These are phyloP conservation scores for Annulohypoxylon maeteangense DNA, from an alignment of 495 filamentous ascomycete genomes.

Conservation along the genomic window DNA sequence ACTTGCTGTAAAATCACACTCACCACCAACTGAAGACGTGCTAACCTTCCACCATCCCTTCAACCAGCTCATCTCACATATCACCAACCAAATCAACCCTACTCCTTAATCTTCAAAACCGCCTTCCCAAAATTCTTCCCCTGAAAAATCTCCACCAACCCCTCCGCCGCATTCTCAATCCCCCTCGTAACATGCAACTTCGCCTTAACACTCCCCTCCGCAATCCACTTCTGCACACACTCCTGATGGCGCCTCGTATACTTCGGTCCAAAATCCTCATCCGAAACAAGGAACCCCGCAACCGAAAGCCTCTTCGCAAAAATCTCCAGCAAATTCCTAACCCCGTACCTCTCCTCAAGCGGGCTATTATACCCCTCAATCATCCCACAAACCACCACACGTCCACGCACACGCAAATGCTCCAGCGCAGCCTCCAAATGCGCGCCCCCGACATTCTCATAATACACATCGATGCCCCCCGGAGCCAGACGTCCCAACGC, in stretches of 20 bases:
- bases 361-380: conserved; percentile 80
- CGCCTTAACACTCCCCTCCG: conserved; percentile 81
- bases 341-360: conserved; percentile 68
- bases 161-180: conserved; percentile 81
- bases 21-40: not conserved
- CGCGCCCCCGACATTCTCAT: conserved; percentile 93
- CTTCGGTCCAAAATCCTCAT: conserved; percentile 70
- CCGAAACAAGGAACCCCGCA: conserved; percentile 79
- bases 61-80: not conserved
- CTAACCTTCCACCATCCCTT: not conserved
- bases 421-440: conserved; percentile 80
- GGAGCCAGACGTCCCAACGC: conserved; percentile 80
- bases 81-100: too few species aligned
- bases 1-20: not conserved
- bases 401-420: conserved; percentile 72
- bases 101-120: conserved; percentile 75
- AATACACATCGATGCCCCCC: conserved; percentile 91
- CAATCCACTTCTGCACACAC: conserved; percentile 83
- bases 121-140: conserved; percentile 95
- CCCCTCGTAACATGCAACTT: conserved; percentile 77
- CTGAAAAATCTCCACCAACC: conserved; percentile 79
- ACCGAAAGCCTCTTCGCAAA: conserved; percentile 59
- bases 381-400: conserved; percentile 69
- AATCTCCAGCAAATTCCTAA: conserved; percentile 70
- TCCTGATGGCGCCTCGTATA: conserved; percentile 80